Conservation (phyloP, 1,284 basidiomycete species). For the Xanthoconium separans region DNA sequence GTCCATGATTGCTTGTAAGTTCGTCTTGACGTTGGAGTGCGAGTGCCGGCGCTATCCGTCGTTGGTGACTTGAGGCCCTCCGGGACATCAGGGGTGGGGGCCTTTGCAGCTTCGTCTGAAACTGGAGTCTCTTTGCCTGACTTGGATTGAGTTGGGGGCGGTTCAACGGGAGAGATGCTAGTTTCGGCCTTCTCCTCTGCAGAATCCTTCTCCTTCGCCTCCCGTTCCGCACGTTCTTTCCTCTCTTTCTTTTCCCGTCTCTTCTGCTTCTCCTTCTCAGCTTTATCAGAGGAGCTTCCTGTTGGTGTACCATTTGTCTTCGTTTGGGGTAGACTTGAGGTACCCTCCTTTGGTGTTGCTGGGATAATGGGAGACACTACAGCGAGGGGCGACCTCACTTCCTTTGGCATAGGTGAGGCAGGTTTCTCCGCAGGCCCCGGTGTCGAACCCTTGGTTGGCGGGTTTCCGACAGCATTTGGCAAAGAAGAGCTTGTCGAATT, state of each 20-base stretch:
- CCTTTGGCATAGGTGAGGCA: conserved; percentile 36
- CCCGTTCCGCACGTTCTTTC: conserved; percentile 41
- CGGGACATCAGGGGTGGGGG: conserved; percentile 31
- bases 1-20: conserved; percentile 79
- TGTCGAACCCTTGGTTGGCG: conserved; percentile 39
- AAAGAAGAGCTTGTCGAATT: conserved; percentile 39
- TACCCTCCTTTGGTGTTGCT: conserved; percentile 33
- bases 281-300: conserved; percentile 38
- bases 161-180: conserved; percentile 22
- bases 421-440: conserved; percentile 41
- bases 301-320: conserved; percentile 43
- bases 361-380: conserved; percentile 30
- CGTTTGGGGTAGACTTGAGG: conserved; percentile 26
- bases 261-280: conserved; percentile 53
- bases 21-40: conserved; percentile 64
- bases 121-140: conserved; percentile 45
- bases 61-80: conserved; percentile 51
- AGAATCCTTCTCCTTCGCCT: conserved; percentile 37
- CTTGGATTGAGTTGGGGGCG: conserved; percentile 26
- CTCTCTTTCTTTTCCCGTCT: conserved; percentile 59
- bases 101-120: conserved; percentile 30
- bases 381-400: conserved; percentile 31
- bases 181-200: conserved; percentile 34
- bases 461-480: conserved; percentile 30
- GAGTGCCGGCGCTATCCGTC: conserved; percentile 56